Conservation (phyloP, 2,329 filamentous ascomycete genomes). For the Fusarium sp. region DNA sequence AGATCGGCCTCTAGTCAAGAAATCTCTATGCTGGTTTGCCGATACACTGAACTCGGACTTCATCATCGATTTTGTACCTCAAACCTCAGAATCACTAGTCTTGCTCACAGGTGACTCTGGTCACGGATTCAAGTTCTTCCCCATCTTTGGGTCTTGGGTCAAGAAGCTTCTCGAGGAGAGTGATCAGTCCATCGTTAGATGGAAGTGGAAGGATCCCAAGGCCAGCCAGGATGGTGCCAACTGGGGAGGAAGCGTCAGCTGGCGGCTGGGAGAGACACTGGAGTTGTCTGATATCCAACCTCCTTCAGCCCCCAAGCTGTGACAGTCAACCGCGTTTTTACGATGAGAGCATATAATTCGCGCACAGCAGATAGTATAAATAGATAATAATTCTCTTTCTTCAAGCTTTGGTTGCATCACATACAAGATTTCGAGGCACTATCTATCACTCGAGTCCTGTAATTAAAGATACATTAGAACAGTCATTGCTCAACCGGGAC, state of each 20-base stretch:
- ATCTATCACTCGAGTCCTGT: not conserved
- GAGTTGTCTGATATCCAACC: not conserved
- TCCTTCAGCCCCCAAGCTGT: not conserved
- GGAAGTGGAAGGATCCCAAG: not conserved
- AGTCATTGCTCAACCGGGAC: not conserved
- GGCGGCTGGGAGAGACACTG: not conserved
- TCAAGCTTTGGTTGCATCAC: no score
- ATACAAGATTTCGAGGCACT: not conserved
- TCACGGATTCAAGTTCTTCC: slow-evolving; percentile 73
- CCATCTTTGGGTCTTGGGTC: slow-evolving; percentile 67
- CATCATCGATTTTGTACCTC: slow-evolving; percentile 68
- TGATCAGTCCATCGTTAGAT: not conserved
- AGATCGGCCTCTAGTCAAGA: slow-evolving; percentile 65
- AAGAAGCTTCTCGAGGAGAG: slow-evolving; percentile 53
- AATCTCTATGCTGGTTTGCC: slow-evolving; percentile 71
- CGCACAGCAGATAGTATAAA: not conserved
- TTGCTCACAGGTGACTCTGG: slow-evolving; percentile 69
- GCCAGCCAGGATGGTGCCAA: not conserved
- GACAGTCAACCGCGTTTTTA: not conserved
- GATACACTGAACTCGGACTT: slow-evolving; percentile 71
- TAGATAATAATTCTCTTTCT: not conserved
- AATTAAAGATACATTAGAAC: not conserved
- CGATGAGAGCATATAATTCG: not conserved
- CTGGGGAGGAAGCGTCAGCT: not conserved
- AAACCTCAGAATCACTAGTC: slow-evolving; percentile 58